These are phyloP conservation scores for Talaromyces trachyspermus DNA, from an alignment of 495 filamentous ascomycete species.

Conservation along the genomic window DNA sequence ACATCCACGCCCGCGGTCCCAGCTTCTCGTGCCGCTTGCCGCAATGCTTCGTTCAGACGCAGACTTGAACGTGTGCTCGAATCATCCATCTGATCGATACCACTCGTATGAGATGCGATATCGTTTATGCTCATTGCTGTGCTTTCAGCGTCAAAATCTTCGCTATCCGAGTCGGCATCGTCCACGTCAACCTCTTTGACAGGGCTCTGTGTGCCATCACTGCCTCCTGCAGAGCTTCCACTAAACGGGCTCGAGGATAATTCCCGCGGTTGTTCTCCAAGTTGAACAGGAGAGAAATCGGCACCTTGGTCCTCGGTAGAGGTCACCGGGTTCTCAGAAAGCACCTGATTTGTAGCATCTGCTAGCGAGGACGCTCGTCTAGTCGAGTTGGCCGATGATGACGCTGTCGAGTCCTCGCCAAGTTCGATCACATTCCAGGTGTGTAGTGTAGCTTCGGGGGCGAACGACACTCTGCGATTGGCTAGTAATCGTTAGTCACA, in stretches of 20 bases:
- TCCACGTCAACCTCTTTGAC: conserved; percentile 50
- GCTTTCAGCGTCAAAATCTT: conserved; percentile 60
- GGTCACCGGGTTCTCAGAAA: conserved; percentile 45
- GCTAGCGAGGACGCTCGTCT: conserved; percentile 59
- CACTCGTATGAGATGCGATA: conserved; percentile 57
- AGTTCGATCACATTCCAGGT: conserved; percentile 96
- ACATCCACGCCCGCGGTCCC: conserved; percentile 55
- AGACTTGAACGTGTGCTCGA: conserved; percentile 56
- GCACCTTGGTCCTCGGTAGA: conserved; percentile 60
- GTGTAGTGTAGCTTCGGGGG: conserved; percentile 92
- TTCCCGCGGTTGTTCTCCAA: conserved; percentile 53
- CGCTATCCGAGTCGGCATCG: conserved; percentile 41
- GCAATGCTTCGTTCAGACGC: conserved; percentile 67
- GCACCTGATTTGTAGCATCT: conserved; percentile 35
- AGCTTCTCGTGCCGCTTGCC: conserved; percentile 65
- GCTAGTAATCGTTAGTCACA: conserved; percentile 35
- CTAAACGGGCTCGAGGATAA: conserved; percentile 77
- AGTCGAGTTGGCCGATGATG: conserved; percentile 66
- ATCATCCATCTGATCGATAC: conserved; percentile 44
- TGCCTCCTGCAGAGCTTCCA: conserved; percentile 51
- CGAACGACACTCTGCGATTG: conserved; percentile 92
- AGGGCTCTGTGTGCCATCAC: conserved; percentile 48
- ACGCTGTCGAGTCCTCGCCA: conserved; percentile 77
- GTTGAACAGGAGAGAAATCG: conserved; percentile 58
- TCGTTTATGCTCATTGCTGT: conserved; percentile 71